Conservation (phyloP, 495 filamentous ascomycete genomes). For the Hyaloscypha bicolor region DNA sequence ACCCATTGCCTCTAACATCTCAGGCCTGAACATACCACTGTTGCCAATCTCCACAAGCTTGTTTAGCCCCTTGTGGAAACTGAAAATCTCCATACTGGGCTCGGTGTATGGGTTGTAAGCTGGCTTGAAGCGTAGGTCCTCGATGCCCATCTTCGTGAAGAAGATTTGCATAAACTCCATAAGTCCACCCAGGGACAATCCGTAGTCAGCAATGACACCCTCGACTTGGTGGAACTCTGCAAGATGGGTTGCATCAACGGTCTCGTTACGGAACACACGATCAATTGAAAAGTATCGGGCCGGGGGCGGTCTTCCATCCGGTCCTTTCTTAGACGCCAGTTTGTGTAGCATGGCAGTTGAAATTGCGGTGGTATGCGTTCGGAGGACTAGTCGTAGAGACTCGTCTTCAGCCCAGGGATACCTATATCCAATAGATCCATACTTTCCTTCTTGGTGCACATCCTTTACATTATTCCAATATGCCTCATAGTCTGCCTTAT, state of each 20-base stretch:
- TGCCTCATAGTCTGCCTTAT: conserved; percentile 73
- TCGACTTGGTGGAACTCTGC: conserved; percentile 99
- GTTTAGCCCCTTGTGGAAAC: conserved; percentile 83
- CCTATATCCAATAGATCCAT: conserved; percentile 91
- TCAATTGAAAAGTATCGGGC: conserved; percentile 97
- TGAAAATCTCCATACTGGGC: conserved; percentile 95
- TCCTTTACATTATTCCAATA: conserved; percentile 86
- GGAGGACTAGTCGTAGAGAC: conserved; percentile 83
- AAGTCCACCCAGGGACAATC: conserved; percentile 84
- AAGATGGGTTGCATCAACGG: conserved; percentile 93
- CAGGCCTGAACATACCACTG: conserved; percentile 95
- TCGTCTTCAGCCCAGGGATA: conserved; percentile 93
- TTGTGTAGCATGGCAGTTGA: conserved; percentile 88
- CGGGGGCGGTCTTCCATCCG: conserved; percentile 57
- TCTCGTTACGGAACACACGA: conserved; percentile 94
- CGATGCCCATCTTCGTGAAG: conserved; percentile 93
- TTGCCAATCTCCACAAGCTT: conserved; percentile 98
- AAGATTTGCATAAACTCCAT: conserved; percentile 98
- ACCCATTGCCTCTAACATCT: conserved; percentile 85
- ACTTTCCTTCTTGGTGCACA: conserved; percentile 85
- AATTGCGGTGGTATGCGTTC: conserved; percentile 94
- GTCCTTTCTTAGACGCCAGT: conserved; percentile 66
- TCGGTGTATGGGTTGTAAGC: conserved; percentile 99
- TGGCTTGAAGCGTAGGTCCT: conserved; percentile 88
- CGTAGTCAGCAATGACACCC: conserved; percentile 96